Base-by-base conservation (phyloP, 2,329 filamentous ascomycete species). In the Verticillium tricorpus region DNA sequence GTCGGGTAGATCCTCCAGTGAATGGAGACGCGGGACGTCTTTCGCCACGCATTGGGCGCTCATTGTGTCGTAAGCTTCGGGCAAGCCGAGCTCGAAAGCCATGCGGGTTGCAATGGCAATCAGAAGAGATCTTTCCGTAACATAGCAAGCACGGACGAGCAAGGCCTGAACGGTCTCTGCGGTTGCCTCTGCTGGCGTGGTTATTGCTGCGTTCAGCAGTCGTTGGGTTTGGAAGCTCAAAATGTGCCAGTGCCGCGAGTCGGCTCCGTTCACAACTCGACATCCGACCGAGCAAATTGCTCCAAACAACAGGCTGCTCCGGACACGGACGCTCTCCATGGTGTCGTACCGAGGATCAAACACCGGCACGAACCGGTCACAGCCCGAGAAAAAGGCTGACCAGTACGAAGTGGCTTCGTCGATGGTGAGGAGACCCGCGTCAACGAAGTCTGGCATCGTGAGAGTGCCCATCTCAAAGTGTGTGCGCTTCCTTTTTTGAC, bases 101-200 rank as follows among this genome's bases (percentile, higher is more conserved):
- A 84, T 81, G 40, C 80, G 73, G 4, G 80, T 75, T 1, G 82
- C 82, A 54, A 82, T 76, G 0, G 81, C 80, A 2, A 82, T 71
- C 0, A 85, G 70, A 1, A 84, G 67, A 8, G 80, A 82, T 0
- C 82, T 75, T 59, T 84, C 82, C 4, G 83, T 75, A 0, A 79
- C 79, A 63, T 85, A 85, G 60, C 80, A 82, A 0, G 82, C 81
- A 57, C 81, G 75, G 1, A 85, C 72, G 0, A 84, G 69, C 7
- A 85, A 71, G 3, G 82, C 81, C 61, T 85, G 82, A 0, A 85
- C 70, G 0, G 78, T 80, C 62, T 85, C 83, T 0, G 84, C 60
- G 8, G 72, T 74, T 14, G 74, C 74, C 32, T 57, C 62, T 2
- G 37, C 56, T 1, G 69, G 67, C 5, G 64, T 62, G 2, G 66